Evolutionary conservation across 108 stramenopile genomes (phyloP), one percentile per base, ranked within the genome.

Genomic region (Tribonema minus): DNA sequence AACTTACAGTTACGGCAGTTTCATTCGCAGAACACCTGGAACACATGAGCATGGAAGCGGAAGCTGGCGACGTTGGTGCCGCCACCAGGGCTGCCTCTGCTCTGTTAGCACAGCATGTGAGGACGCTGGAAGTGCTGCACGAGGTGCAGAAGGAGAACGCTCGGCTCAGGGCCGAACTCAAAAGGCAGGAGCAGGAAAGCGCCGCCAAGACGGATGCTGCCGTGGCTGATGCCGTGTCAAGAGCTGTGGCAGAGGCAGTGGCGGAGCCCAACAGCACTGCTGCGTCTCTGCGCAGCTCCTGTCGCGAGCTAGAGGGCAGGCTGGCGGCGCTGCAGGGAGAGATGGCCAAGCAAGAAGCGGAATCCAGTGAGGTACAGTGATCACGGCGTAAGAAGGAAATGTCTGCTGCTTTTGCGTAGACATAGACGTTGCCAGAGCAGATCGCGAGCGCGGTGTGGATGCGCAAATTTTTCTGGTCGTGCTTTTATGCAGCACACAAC

Each of bases 61-160:
- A 30, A n/a, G 23, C 67, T 41, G 59, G 1, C 37, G 36, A 27
- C 59, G 37, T 7, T 6, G 20, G 5, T 37, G 27, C 6, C 30
- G 34, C 25, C 37, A 61, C 4, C 3, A 79, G 58, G 37, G 68
- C 35, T 3, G 67, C 68, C 2, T 79, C 77, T 35, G 59, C 59
- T 30, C 77, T 79, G 58, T 46, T 79, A n/a, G 77, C 68, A 12
- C 61, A 79, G 38, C 77, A 79, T 62, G 68, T 79, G 3, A 63
- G 77, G 27, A 79, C 77, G 30, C 67, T 79, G 6, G 77, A 79
- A 64, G 61, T 79, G 31, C 59, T 79, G 25, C 77, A 79, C 46
- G 46, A 54, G 25, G 41, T 75, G 15, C 74, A 75, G 39, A 63
- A 32, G 30, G 39, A 58, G 23, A 75, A 75, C 46, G 74, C 74